Conservation (phyloP, 169 alveolate species). For the Theileria parva region DNA sequence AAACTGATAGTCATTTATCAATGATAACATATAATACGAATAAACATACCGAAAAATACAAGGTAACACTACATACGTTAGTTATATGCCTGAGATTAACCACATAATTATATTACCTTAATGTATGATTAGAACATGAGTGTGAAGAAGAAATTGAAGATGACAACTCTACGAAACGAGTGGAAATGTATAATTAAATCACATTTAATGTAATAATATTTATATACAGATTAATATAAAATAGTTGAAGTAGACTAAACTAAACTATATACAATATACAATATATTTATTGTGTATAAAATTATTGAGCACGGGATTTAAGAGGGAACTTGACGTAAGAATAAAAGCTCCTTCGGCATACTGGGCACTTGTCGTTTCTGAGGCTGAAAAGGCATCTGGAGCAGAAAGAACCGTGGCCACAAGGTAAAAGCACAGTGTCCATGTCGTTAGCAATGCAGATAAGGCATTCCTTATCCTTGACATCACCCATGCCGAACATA, state of each 20-base stretch:
- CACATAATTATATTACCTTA: no score
- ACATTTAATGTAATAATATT: slow-evolving; percentile 22
- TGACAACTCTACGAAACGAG: slow-evolving; percentile 32
- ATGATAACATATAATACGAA: slow-evolving; percentile 41
- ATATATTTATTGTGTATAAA: not conserved
- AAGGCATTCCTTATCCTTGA: slow-evolving; percentile 72
- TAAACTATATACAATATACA: no score
- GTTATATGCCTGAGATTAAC: no score
- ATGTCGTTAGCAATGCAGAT: slow-evolving; percentile 70
- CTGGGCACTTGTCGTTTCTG: slow-evolving; percentile 75
- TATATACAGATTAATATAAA: not conserved
- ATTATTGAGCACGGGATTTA: not conserved
- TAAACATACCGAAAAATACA: not conserved
- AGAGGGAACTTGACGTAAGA: slow-evolving; percentile 60
- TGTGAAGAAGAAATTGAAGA: slow-evolving; percentile 25
- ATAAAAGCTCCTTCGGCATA: slow-evolving; percentile 63
- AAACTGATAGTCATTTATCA: slow-evolving; percentile 51
- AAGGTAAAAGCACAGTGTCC: slow-evolving; percentile 76
- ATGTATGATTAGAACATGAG: not conserved
- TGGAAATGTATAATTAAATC: slow-evolving; percentile 59
- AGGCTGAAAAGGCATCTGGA: slow-evolving; percentile 69
- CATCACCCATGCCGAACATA: slow-evolving; percentile 69
- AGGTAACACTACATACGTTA: no score
- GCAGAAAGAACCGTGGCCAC: slow-evolving; percentile 78
- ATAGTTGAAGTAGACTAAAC: no score